These are phyloP conservation scores for Phyllosticta citriasiana DNA, from an alignment of 2,329 filamentous ascomycete genomes.

Conservation along the genomic window DNA sequence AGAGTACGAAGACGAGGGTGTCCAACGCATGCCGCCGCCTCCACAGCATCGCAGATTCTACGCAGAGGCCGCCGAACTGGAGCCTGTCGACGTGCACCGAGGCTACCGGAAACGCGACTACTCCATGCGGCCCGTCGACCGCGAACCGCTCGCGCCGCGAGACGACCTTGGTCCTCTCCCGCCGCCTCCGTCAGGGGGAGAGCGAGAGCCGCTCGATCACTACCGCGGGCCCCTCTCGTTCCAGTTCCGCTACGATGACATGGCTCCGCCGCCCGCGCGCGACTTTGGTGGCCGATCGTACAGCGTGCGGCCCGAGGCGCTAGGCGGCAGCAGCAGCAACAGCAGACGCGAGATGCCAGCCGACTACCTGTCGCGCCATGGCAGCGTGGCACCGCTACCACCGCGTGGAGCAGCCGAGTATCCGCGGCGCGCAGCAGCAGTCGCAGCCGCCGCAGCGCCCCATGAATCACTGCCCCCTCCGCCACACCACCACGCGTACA, in stretches of 20 bases:
- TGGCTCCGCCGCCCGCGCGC: constrained; percentile 22
- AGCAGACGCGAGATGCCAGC: constrained; percentile 19
- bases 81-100: constrained; percentile 40
- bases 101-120: constrained; percentile 50
- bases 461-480: constrained; percentile 9
- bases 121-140: constrained; percentile 38
- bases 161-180: background rate
- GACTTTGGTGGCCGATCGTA: constrained; percentile 26
- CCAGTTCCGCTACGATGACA: constrained; percentile 25
- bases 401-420: constrained; percentile 1
- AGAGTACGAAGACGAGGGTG: constrained; percentile 28
- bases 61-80: constrained; percentile 53
- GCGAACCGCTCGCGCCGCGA: constrained; percentile 5
- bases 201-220: constrained; percentile 18
- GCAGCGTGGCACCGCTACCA: constrained; percentile 32
- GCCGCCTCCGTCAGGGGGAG: background rate
- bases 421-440: constrained; percentile 14
- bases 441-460: background rate
- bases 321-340: constrained; percentile 14
- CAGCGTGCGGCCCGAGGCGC: constrained; percentile 30
- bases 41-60: constrained; percentile 40
- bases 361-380: constrained; percentile 25
- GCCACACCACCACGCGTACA: constrained; percentile 22
- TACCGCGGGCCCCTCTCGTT: constrained; percentile 12
- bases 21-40: constrained; percentile 34